Evolutionary conservation across 805 yeast species (phyloP), one percentile per base, ranked within the genome.

Genomic region (Wickerhamomyces bisporus): DNA sequence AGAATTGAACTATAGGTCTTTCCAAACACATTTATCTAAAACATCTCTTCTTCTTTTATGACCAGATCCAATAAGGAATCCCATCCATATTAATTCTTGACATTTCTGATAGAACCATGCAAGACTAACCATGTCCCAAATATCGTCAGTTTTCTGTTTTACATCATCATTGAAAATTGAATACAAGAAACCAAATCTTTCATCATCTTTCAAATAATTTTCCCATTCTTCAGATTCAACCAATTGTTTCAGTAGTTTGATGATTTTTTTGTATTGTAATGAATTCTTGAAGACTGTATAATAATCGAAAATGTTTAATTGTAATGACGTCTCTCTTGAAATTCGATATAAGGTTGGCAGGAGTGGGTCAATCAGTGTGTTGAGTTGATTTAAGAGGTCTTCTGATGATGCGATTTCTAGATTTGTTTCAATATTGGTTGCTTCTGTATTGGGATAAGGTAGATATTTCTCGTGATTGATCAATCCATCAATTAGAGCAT

Each of bases 51-150:
- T 79, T 13, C 79, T 61, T 46, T 68, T 70, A n/a, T 18, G 10
- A 13, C 31, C 31, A 18, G 65, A 62, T 30, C 72, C 73, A 46
- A 77, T 78, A 15, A 86, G 55, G 33, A 86, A 61, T 0, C 96
- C 96, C 39, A 84, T 62, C 44, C 73, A 63, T 41, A 77, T 75
- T 41, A 88, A 65, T 53, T 87, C 95, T 19, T 74, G 74, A 34
- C 89, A 68, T 15, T 79, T 78, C 48, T 84, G 89, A 43, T 84
- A 62, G 54, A 88, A 88, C 76, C 93, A 76, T 4, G 86, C 73
- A 47, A 83, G 64, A 0, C 79, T 62, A 33, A 80, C 49, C 42
- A 75, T 73, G 32, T 80, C 81, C 87, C 93, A 84, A 8, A 30
- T 8, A 4, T 62, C 65, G 1, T 53, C 60, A 5, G 67, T 70